Conservation (phyloP, 139 green algal species). For the Chlamydomonas incerta region DNA sequence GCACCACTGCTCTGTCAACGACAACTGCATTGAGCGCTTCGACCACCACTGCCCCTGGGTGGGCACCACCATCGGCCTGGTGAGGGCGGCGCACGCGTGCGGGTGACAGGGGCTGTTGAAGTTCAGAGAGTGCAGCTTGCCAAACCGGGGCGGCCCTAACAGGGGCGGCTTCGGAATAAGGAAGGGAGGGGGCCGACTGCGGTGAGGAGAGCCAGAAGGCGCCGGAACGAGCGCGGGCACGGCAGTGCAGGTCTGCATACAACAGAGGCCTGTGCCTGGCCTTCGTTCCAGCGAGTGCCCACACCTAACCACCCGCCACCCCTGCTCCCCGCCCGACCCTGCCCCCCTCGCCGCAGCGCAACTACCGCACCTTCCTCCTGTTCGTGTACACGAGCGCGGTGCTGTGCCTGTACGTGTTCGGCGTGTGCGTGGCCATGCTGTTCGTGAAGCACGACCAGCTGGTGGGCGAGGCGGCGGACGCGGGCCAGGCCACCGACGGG, state of each 20-base stretch:
- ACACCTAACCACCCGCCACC: not conserved
- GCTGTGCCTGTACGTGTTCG: slow-evolving; percentile 88
- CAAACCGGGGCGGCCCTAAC: no score
- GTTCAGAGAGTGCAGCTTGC: no score
- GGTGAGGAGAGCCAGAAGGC: no score
- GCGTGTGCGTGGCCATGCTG: slow-evolving; percentile 72
- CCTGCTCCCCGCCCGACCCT: not conserved
- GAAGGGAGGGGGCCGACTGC: no score
- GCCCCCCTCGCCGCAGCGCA: slow-evolving; percentile 75
- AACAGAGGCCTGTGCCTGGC: no score
- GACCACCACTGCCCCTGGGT: slow-evolving; percentile 99
- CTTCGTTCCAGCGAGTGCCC: no score
- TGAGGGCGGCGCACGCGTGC: slow-evolving; percentile 43
- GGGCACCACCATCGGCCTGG: slow-evolving; percentile 90
- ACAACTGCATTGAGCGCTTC: slow-evolving; percentile 98
- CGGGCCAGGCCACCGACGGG: slow-evolving; percentile 19
- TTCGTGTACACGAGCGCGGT: slow-evolving; percentile 92
- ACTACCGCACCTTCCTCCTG: slow-evolving; percentile 97
- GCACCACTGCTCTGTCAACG: slow-evolving; percentile 96
- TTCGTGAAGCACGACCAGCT: slow-evolving; percentile 71
- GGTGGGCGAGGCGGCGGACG: slow-evolving; percentile 35
- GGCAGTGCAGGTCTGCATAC: no score
- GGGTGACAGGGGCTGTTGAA: no score
- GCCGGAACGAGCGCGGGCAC: no score
- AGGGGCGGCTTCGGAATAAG: no score